Evolutionary conservation across 1,284 basidiomycete genomes (phyloP).

Genomic region (Ustilago xerochloae): DNA sequence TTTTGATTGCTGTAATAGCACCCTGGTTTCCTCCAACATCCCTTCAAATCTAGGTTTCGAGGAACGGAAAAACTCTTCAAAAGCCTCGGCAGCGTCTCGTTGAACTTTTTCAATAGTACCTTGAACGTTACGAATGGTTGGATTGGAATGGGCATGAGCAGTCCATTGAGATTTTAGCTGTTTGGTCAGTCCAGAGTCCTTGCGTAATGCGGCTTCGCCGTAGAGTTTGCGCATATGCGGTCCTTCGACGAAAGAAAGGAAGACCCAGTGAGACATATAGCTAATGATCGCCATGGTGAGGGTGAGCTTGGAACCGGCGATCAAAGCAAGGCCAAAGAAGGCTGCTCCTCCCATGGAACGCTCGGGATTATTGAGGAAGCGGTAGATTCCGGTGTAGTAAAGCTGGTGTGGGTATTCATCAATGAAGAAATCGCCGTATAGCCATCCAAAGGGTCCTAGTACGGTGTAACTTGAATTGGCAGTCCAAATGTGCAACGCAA

Average conservation of each 20-base stretch:
- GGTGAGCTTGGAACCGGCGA: conserved; percentile 88
- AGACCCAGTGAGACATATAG: conserved; percentile 73
- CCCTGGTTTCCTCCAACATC: conserved; percentile 85
- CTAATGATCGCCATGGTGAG: conserved; percentile 84
- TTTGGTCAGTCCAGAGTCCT: conserved; percentile 95
- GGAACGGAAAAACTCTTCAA: conserved; percentile 90
- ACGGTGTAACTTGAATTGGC: conserved; percentile 90
- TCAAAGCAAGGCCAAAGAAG: conserved; percentile 90
- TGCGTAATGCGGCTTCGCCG: conserved; percentile 83
- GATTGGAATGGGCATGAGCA: conserved; percentile 70
- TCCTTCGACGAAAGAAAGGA: conserved; percentile 70
- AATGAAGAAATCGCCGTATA: conserved; percentile 85
- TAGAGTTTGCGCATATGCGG: conserved; percentile 98
- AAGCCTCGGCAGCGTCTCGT: conserved; percentile 85
- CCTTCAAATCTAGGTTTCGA: conserved; percentile 60
- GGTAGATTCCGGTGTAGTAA: conserved; percentile 94
- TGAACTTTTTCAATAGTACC: conserved; percentile 95
- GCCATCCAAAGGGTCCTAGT: conserved; percentile 74
- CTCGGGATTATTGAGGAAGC: conserved; percentile 94
- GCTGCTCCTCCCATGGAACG: conserved; percentile 87
- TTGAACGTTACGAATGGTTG: conserved; percentile 83
- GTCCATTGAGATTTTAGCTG: conserved; percentile 83
- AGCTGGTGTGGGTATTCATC: conserved; percentile 86
- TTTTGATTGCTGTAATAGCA: conserved; percentile 87
- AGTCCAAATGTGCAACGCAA: conserved; percentile 91